Evolutionary conservation across 2,329 filamentous ascomycete genomes (phyloP), one percentile per base, ranked within the genome.

Genomic region (Monosporascus sp.): DNA sequence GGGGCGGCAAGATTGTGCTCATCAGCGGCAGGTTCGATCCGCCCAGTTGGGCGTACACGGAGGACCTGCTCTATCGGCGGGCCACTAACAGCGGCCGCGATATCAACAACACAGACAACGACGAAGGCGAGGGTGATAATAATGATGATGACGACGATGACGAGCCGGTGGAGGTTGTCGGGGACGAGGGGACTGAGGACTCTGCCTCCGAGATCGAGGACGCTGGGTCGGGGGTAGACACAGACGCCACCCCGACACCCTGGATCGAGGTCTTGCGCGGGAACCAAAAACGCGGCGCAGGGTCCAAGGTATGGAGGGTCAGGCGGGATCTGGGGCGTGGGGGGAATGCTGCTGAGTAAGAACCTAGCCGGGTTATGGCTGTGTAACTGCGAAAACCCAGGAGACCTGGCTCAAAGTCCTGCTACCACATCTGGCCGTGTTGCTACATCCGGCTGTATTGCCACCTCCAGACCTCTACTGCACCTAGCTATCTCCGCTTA

Each of bases 41-140:
- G 2, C 85, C 87, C 0, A 82, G 77, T 3, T 90, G 86, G 86
- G 84, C 85, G 1, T 88, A 87, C 56, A 81, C 81, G 0, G 86
- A 89, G 63, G 81, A 86, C 37, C 59, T 85, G 17, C 78, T 83
- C 58, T 62, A 58, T 45, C 7, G 7, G 26, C 26, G 26, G 26
- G 26, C 26, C 7, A 27, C 26, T 27, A 27, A 27, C 26, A 27
- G 26, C 26, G 26, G 26, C 26, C 7, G 2, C 26, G 26, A 27
- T 3, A 27, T 7, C 26, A 27, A 27, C 26, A 7, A 27, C 7
- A 27, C 26, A 27, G 26, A 27, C 26, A 27, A 27, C 2, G 26
- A 27, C 26, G 26, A 27, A 27, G 7, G 26, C 8, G 26, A 7
- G 26, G 26, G 26, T 27, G 7, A 27, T 27, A 27, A 27, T 27